These are phyloP conservation scores for Colletotrichum endophyticum DNA, from an alignment of 2,329 filamentous ascomycete species.

Conservation along the genomic window DNA sequence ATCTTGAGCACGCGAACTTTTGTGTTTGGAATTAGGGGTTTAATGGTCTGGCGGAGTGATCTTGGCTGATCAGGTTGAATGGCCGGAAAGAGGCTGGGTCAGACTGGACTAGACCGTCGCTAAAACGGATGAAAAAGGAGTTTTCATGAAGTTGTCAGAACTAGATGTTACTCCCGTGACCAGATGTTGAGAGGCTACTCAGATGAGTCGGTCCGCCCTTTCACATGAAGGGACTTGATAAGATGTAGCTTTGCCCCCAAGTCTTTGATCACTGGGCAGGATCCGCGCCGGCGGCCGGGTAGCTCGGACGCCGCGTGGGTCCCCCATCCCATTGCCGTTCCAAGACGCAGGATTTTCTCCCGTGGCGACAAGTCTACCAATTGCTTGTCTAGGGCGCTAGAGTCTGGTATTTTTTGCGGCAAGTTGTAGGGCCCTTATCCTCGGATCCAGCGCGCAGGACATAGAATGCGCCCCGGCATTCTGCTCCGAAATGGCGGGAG, in stretches of 20 bases:
- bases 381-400: background rate
- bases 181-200: background rate
- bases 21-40: background rate
- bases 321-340: background rate
- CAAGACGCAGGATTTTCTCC: background rate
- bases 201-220: background rate
- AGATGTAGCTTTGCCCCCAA: background rate
- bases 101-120: background rate
- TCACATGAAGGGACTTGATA: background rate
- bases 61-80: background rate
- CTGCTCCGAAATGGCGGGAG: background rate
- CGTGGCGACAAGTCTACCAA: background rate
- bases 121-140: background rate
- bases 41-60: background rate
- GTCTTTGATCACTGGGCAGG: background rate
- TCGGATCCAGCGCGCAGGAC: background rate
- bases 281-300: background rate
- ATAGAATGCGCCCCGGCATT: background rate
- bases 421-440: background rate
- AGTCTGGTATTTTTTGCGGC: background rate
- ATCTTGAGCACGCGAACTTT: background rate
- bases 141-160: background rate
- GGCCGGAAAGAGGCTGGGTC: constrained; percentile 23
- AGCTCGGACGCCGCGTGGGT: constrained; percentile 1
- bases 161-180: background rate